phyloP scores from a whole-genome alignment of 192 early-diverging fungal genomes.

The Mortierella hygrophila region DNA sequence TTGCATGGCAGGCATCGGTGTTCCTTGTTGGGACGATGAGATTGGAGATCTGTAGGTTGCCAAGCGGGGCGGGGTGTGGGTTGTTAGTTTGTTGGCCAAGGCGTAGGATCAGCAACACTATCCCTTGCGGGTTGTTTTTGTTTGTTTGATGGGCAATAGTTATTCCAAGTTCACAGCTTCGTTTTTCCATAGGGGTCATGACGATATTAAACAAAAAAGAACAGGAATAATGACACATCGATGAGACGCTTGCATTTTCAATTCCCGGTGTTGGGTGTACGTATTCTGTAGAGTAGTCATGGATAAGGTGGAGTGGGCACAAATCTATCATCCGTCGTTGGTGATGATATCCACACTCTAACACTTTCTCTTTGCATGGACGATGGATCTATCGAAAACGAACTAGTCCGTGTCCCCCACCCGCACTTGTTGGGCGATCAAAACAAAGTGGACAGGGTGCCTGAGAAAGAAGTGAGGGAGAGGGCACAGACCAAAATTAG shows the following conservation, averaged over 20 bases:
- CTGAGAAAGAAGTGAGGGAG: background rate
- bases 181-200: background rate
- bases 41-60: background rate
- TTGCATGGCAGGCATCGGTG: background rate
- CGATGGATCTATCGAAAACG: too few species aligned
- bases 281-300: background rate
- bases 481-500: background rate
- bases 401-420: background rate
- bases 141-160: background rate
- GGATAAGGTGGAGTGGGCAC: background rate
- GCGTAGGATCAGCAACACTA: background rate
- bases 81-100: background rate
- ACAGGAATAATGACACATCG: background rate
- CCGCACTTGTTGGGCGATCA: background rate
- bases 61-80: background rate
- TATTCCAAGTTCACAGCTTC: background rate
- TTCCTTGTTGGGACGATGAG: background rate
- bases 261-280: background rate
- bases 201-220: background rate
- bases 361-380: background rate
- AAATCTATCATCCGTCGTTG: background rate
- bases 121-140: background rate
- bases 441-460: conserved; percentile 4
- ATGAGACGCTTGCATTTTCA: background rate
- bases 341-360: background rate